These are phyloP conservation scores for Ajuga reptans DNA, from an alignment of 305 asterid species.

Conservation along the genomic window DNA sequence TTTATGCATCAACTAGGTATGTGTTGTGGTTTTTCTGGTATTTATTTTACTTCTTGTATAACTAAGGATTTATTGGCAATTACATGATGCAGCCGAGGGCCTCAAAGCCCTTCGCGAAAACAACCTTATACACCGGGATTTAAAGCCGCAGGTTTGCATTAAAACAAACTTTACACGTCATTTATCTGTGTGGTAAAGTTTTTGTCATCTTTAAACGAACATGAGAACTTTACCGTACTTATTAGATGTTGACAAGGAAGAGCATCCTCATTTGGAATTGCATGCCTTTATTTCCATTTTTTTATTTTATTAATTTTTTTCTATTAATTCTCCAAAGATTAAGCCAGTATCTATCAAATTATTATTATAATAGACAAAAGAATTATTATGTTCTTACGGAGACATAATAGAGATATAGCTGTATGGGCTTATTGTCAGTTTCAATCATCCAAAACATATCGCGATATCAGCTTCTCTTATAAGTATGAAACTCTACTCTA, in stretches of 20 bases:
- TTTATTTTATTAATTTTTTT: neutral
- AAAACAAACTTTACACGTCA: constrained; percentile 1
- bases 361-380: neutral
- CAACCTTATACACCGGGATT: constrained; percentile 83
- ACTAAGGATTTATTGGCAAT: neutral
- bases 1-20: constrained; percentile 86
- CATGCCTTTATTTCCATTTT: neutral
- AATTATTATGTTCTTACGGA: neutral
- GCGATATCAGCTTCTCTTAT: neutral
- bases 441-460: neutral
- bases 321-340: neutral
- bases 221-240: constrained; percentile 43
- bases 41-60: constrained; percentile 13
- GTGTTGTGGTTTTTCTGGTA: neutral
- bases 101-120: constrained; percentile 76
- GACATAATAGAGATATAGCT: neutral
- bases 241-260: neutral
- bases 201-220: constrained; percentile 18
- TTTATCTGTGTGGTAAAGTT: constrained; percentile 10
- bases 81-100: constrained; percentile 68
- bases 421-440: neutral
- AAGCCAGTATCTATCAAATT: neutral
- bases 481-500: neutral
- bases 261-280: neutral
- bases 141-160: constrained; percentile 78